Conservation (phyloP, 805 yeast species). For the Yarrowia sp. region DNA sequence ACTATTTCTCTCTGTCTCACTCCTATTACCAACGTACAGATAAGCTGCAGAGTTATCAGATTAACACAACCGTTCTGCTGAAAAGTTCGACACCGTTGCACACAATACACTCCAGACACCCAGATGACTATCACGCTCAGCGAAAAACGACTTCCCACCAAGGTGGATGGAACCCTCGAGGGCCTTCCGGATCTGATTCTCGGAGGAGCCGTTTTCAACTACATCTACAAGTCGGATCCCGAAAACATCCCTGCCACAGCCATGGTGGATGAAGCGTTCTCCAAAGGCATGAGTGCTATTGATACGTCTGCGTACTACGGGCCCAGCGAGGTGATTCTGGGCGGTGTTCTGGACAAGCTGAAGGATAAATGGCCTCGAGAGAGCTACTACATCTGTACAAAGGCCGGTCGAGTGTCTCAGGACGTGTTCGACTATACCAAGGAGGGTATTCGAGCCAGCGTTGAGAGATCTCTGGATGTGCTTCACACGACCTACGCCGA, state of each 20-base stretch:
- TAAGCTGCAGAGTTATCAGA: slow-evolving; percentile 32
- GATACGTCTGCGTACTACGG: slow-evolving; percentile 97
- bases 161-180: slow-evolving; percentile 42
- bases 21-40: not conserved
- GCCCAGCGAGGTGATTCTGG: slow-evolving; percentile 78
- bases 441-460: slow-evolving; percentile 64
- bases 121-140: slow-evolving; percentile 26
- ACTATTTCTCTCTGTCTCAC: slow-evolving; percentile 1
- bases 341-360: slow-evolving; percentile 62
- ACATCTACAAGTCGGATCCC: slow-evolving; percentile 79
- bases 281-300: slow-evolving; percentile 72
- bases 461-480: slow-evolving; percentile 69
- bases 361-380: slow-evolving; percentile 60
- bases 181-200: slow-evolving; percentile 59
- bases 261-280: slow-evolving; percentile 66
- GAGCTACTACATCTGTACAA: slow-evolving; percentile 74
- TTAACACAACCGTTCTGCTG: not conserved
- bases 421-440: slow-evolving; percentile 79
- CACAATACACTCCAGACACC: not conserved
- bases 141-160: slow-evolving; percentile 32
- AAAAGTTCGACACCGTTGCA: slow-evolving; percentile 10
- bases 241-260: slow-evolving; percentile 61
- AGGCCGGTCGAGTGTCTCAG: slow-evolving; percentile 77
- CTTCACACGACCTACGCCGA: slow-evolving; percentile 75
- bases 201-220: slow-evolving; percentile 90